phyloP scores from a whole-genome alignment of 2,329 filamentous ascomycete genomes.

The Tricladium varicosporioides region DNA sequence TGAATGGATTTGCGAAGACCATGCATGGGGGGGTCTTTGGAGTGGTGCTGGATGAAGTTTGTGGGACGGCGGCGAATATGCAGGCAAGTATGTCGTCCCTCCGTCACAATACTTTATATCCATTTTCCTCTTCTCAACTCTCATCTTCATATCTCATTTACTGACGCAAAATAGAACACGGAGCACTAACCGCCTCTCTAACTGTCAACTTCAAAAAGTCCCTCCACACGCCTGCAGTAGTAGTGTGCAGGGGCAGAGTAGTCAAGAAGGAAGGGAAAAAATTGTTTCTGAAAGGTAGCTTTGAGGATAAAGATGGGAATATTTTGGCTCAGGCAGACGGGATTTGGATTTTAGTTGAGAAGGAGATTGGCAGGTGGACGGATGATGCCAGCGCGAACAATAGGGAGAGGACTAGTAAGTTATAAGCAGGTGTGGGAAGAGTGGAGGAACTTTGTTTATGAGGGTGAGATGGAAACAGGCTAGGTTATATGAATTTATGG shows the following conservation, averaged over 20 bases:
- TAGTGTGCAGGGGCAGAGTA: constrained; percentile 29
- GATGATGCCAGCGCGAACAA: too few species aligned
- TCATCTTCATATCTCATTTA: too few species aligned
- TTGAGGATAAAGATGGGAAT: constrained; percentile 31
- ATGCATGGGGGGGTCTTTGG: constrained; percentile 32
- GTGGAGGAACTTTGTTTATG: too few species aligned
- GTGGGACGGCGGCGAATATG: constrained; percentile 32
- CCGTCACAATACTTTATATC: neutral
- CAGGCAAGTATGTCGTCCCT: constrained; percentile 23
- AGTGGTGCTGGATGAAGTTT: constrained; percentile 34
- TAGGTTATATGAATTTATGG: too few species aligned
- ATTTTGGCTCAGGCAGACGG: constrained; percentile 16
- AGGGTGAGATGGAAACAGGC: too few species aligned
- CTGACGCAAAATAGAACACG: constrained; percentile 21
- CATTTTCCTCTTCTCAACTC: neutral
- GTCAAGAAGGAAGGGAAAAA: constrained; percentile 30
- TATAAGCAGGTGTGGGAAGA: too few species aligned
- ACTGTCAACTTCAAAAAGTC: constrained; percentile 29
- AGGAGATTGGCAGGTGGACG: constrained; percentile 20
- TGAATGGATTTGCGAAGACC: constrained; percentile 28
- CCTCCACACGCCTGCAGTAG: constrained; percentile 27
- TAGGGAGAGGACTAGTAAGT: too few species aligned
- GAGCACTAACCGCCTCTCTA: constrained; percentile 29
- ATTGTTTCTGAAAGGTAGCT: constrained; percentile 24
- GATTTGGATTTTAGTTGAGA: constrained; percentile 14